These are phyloP conservation scores for Cudoniella acicularis DNA, from an alignment of 495 filamentous ascomycete species.

Conservation along the genomic window DNA sequence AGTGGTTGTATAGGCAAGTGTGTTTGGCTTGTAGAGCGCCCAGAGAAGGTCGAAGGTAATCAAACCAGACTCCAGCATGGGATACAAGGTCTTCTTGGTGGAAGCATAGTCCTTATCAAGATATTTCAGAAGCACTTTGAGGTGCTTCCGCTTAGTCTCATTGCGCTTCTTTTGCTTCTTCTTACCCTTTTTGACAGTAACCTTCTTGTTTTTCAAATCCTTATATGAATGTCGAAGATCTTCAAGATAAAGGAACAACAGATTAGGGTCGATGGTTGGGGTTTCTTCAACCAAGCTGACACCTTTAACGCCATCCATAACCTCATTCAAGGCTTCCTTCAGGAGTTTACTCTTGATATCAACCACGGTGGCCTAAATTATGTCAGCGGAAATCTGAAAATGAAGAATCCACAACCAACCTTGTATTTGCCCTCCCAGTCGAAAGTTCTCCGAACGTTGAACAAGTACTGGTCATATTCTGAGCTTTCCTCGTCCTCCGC, in stretches of 20 bases:
- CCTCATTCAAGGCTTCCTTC: conserved; percentile 65
- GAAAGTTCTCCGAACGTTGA: conserved; percentile 81
- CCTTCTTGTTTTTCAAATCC: conserved; percentile 55
- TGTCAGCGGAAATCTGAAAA: conserved; percentile 4
- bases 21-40: conserved; percentile 90
- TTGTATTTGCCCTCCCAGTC: conserved; percentile 85
- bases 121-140: conserved; percentile 77
- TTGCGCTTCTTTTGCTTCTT: conserved; percentile 64
- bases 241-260: conserved; percentile 84
- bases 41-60: conserved; percentile 90
- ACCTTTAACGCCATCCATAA: conserved; percentile 80
- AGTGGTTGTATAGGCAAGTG: conserved; percentile 75
- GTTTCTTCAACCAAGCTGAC: conserved; percentile 78
- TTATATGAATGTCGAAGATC: conserved; percentile 66
- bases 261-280: conserved; percentile 76
- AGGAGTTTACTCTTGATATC: conserved; percentile 85
- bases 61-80: conserved; percentile 74
- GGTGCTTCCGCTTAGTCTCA: conserved; percentile 59
- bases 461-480: conserved; percentile 82
- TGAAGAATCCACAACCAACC: conserved; percentile 11
- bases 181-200: conserved; percentile 51
- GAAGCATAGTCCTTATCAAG: conserved; percentile 79
- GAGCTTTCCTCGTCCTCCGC: conserved; percentile 66
- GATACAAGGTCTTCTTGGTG: conserved; percentile 76
- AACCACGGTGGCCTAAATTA: conserved; percentile 42